Base-by-base conservation (phyloP, 2,329 filamentous ascomycete species). In the Talaromyces rugulosus region DNA sequence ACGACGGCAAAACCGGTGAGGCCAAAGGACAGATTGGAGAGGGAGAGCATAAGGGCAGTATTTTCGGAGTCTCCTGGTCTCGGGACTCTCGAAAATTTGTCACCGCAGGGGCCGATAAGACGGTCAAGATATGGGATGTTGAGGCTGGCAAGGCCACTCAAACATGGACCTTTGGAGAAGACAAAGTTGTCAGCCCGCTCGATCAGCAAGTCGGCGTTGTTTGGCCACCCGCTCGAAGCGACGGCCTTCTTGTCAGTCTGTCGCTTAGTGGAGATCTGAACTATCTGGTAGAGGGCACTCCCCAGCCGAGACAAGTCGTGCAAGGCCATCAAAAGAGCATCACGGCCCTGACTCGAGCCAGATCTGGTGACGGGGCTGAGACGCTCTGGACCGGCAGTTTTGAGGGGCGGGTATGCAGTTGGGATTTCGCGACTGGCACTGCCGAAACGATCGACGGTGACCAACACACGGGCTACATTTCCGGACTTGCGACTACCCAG, bases 161-260 rank as follows among this genome's bases (percentile, higher is more conserved):
- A 74, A 91, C 86, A 30, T 99, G 95, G 95, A 85, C 85, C 66
- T 85, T 98, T 73, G 92, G 93, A 27, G 86, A 85, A 34, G 89
- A 93, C 50, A 88, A 88, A 16, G 80, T 79, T 52, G 84, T 88
- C 64, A 92, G 86, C 72, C 82, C 97, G 42, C 83, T 84, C 3
- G 85, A 97, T 72, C 95, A 99, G 76, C 95, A 99, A 74, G 91
- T 98, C 34, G 95, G 95, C 58, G 92, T 99, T 5, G 91, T 95
- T 9, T 96, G 92, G 87, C 91, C 93, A 1, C 83, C 87, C 54
- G 90, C 90, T 55, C 85, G 94, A 66, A 89, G 81, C 59, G 95
- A 99, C 73, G 91, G 90, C 33, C 81, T 97, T 63, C 87, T 99
- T 66, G 93, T 99, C 74, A 96, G 91, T 74, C 80, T 98, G 66